Base-by-base conservation (phyloP, 176 grass and related monocot species). In the Elymus sibiricus region DNA sequence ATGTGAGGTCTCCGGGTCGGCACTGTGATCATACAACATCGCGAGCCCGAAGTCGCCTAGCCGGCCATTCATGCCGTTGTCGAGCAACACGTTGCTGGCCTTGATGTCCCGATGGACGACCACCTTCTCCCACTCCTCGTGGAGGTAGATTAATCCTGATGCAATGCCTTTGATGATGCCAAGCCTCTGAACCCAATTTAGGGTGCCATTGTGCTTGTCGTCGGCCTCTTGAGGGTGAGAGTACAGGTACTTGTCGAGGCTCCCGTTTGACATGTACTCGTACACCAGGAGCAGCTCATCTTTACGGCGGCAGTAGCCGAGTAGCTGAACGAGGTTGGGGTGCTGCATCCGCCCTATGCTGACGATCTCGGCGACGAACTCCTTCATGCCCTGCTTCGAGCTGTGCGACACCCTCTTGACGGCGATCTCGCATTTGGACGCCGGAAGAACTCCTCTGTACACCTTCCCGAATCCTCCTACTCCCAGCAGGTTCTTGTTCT, bases 81-180 rank as follows among this genome's bases (percentile, higher is more conserved):
- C 89, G 3, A 91, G 81, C 29, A 91, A 85, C 60, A 91, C 89
- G 26, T 91, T 91, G 76, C 89, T 91, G 4, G 89, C 85, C 89
- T 91, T 91, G 81, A 91, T 55, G 81, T 91, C 89, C 0, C 89
- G 89, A 70, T 91, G 89, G 35, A 91, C 53, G 6, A 58, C 53
- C 0, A 58, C 53, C 3, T 58, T 58, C 53, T 58, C 53, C 53
- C 53, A 58, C 53, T 58, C 53, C 19, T 58, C 53, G 7, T 58
- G 53, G 2, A 58, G 53, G 53, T 58, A 58, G 53, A 58, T 58
- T 8, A 58, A 9, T 9, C 53, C 53, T 0, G 53, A 58, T 1
- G 53, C 53, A 22, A 58, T 58, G 0, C 53, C 53, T 22, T 58
- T 58, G 53, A 58, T 58, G 53, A 58, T 58, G 0, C 19, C 19